phyloP scores from a whole-genome alignment of 1,139 yeast species.

The Blastobotrys ciferrii region DNA sequence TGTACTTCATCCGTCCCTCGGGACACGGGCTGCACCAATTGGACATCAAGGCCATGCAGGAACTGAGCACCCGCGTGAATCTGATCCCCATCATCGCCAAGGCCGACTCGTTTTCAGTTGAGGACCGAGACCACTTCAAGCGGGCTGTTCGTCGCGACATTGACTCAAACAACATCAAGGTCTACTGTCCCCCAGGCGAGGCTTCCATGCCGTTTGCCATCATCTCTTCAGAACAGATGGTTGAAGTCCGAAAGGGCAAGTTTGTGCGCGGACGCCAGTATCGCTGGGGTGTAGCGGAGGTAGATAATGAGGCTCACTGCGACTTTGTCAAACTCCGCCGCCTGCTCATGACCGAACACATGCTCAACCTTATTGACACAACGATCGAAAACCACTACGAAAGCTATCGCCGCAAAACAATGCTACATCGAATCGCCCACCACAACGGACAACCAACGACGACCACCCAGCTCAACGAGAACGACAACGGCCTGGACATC shows the following conservation, averaged over 20 bases:
- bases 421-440: constrained; percentile 64
- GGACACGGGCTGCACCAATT: constrained; percentile 52
- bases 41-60: constrained; percentile 69
- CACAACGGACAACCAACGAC: constrained; percentile 30
- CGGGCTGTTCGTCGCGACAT: background rate
- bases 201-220: constrained; percentile 58
- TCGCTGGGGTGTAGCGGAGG: constrained; percentile 71
- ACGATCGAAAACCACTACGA: constrained; percentile 84
- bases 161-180: background rate
- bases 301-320: constrained; percentile 63
- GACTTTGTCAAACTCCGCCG: constrained; percentile 60
- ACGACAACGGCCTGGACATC: constrained; percentile 36
- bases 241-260: constrained; percentile 36
- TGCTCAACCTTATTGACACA: constrained; percentile 72
- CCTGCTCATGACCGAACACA: constrained; percentile 61
- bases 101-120: constrained; percentile 60
- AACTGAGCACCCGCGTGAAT: constrained; percentile 61
- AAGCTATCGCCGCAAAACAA: constrained; percentile 68
- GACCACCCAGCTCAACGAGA: constrained; percentile 14
- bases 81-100: constrained; percentile 75
- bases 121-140: constrained; percentile 45
- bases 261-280: constrained; percentile 62
- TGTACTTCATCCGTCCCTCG: constrained; percentile 65
- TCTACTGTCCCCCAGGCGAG: constrained; percentile 41
- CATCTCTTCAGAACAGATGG: constrained; percentile 47